phyloP scores from a whole-genome alignment of 108 stramenopile genomes.

The Skeletonema marinoi region DNA sequence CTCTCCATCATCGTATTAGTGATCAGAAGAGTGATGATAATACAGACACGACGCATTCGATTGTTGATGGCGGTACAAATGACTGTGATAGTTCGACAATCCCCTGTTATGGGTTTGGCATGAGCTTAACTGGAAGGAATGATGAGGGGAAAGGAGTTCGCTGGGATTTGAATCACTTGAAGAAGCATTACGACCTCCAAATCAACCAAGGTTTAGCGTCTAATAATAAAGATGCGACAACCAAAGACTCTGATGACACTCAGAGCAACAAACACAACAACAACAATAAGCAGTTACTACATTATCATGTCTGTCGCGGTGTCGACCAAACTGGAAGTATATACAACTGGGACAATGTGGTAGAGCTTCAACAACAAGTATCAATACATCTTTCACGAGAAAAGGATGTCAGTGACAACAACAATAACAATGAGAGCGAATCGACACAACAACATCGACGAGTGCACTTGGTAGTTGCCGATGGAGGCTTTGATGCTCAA shows the following conservation, averaged over 20 bases:
- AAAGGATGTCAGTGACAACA: neutral
- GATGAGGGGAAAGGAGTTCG: slow-evolving; percentile 66
- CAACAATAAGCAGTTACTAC: slow-evolving; percentile 1
- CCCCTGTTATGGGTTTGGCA: slow-evolving; percentile 76
- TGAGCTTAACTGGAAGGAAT: slow-evolving; percentile 76
- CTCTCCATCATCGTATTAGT: neutral
- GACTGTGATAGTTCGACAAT: neutral
- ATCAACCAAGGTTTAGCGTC: neutral
- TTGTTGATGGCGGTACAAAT: neutral
- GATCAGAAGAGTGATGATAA: neutral
- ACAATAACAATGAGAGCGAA: neutral
- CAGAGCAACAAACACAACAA: neutral
- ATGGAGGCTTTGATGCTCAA: slow-evolving; percentile 92
- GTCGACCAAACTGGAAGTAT: slow-evolving; percentile 83
- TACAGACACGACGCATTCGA: neutral
- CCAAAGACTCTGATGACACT: slow-evolving; percentile 5
- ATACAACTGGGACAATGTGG: slow-evolving; percentile 84
- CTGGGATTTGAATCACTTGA: slow-evolving; percentile 66
- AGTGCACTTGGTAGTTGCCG: slow-evolving; percentile 80
- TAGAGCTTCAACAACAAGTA: slow-evolving; percentile 44
- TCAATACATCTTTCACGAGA: neutral
- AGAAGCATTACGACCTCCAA: slow-evolving; percentile 10
- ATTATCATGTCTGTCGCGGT: slow-evolving; percentile 65
- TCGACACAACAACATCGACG: neutral
- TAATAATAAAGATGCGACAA: neutral